Evolutionary conservation across 345 rosid genomes (phyloP).

Genomic region (Durio zibethinus): DNA sequence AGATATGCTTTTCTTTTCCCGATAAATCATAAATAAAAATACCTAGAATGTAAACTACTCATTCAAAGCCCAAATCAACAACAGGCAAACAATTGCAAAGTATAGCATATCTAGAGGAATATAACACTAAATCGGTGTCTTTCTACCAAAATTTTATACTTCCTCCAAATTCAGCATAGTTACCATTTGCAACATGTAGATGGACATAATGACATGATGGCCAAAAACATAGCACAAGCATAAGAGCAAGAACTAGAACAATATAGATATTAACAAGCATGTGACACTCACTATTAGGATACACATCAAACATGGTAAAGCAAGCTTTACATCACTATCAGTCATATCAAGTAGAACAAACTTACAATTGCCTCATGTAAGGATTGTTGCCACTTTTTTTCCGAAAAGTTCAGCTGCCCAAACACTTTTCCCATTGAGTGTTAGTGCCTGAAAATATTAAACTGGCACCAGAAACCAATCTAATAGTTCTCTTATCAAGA

Average conservation of each 20-base stretch:
- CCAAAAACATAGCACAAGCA: background rate
- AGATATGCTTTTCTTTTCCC: background rate
- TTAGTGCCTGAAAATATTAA: constrained; percentile 69
- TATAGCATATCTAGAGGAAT: background rate
- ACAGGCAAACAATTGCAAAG: background rate
- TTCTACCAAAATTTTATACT: background rate
- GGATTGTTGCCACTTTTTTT: constrained; percentile 27
- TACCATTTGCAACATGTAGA: background rate
- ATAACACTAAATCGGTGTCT: background rate
- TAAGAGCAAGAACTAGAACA: background rate
- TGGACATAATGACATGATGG: background rate
- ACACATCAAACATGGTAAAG: background rate
- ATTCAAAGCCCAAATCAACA: background rate
- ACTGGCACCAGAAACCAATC: constrained; percentile 70
- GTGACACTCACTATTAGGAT: background rate
- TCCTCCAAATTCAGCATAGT: background rate
- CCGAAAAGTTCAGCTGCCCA: constrained; percentile 36
- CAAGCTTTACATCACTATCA: constrained; percentile 2
- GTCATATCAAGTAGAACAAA: constrained; percentile 9
- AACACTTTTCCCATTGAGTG: constrained; percentile 55
- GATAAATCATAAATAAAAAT: background rate
- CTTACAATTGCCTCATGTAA: constrained; percentile 54
- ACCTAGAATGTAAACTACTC: background rate
- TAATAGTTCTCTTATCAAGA: constrained; percentile 58
- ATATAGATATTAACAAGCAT: background rate